These are phyloP conservation scores for Rauvolfia tetraphylla DNA, from an alignment of 257 asterid species.

Conservation along the genomic window DNA sequence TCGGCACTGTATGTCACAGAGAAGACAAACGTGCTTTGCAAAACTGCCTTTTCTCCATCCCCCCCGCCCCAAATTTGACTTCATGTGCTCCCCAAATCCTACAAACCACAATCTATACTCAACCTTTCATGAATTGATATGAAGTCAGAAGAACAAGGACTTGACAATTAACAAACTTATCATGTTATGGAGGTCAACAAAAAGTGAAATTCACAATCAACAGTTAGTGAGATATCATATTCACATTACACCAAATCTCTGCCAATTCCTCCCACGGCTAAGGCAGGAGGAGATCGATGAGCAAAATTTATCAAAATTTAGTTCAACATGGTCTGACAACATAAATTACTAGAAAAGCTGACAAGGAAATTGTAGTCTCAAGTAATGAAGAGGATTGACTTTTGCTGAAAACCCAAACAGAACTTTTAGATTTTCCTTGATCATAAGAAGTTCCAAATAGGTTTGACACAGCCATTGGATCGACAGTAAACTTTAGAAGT, in stretches of 20 bases:
- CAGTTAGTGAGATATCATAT: neutral
- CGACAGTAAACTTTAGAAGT: neutral
- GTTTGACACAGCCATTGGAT: neutral
- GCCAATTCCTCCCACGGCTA: neutral
- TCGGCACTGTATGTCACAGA: slow-evolving; percentile 5
- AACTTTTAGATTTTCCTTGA: neutral
- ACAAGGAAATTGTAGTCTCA: neutral
- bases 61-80: neutral
- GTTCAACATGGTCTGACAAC: neutral
- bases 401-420: neutral
- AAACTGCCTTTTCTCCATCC: too few relatives aligned
- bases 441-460: neutral
- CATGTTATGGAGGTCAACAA: neutral
- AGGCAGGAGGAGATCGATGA: neutral
- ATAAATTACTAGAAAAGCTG: neutral
- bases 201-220: neutral
- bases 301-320: neutral
- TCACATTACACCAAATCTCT: neutral
- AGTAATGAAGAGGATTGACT: neutral
- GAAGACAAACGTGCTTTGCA: too few relatives aligned
- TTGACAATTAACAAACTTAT: neutral
- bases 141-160: neutral
- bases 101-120: neutral
- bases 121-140: neutral
- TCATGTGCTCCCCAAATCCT: neutral